Percentiles rank a stretch among this genome's conserved stretches.
Evolutionary conservation across 2,329 filamentous ascomycete species (phyloP).

Genomic region (Ceratocystis papillata): DNA sequence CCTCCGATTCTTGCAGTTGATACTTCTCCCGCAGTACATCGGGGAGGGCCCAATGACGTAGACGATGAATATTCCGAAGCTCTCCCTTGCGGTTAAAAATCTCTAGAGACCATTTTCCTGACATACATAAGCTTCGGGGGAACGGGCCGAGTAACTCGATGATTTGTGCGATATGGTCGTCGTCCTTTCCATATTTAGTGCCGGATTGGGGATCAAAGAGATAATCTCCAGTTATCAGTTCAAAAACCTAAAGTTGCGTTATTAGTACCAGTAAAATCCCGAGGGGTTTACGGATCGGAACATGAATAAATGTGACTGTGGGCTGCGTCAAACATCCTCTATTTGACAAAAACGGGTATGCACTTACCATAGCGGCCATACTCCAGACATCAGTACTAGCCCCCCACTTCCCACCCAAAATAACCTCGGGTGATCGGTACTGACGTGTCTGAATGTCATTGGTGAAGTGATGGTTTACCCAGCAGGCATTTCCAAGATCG

Average conservation of each 20-base stretch:
- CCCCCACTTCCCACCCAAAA: conserved; percentile 93
- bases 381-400: conserved; percentile 99
- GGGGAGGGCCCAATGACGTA: conserved; percentile 89
- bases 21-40: conserved; percentile 95
- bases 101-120: conserved; percentile 94
- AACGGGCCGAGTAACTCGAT: conserved; percentile 93
- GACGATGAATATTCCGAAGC: conserved; percentile 88
- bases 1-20: conserved; percentile 77
- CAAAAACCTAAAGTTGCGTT: conserved; percentile 59
- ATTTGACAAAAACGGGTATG: not conserved
- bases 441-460: conserved; percentile 98
- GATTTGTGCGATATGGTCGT: conserved; percentile 98
- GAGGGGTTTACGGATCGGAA: too few relatives aligned
- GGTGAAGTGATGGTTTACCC: conserved; percentile 97
- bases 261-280: too few relatives aligned
- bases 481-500: conserved; percentile 94
- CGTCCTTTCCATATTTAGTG: conserved; percentile 98
- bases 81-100: conserved; percentile 98
- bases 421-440: conserved; percentile 94
- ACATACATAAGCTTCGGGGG: conserved; percentile 80
- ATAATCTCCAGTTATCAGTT: conserved; percentile 95
- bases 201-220: conserved; percentile 97
- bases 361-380: conserved; percentile 92
- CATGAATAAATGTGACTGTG: not conserved
- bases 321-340: not conserved